A percentile compares a stretch with the other conserved stretches of the same genome.
phyloP scores from a whole-genome alignment of 805 yeast species.

The Suhomyces sp. region DNA sequence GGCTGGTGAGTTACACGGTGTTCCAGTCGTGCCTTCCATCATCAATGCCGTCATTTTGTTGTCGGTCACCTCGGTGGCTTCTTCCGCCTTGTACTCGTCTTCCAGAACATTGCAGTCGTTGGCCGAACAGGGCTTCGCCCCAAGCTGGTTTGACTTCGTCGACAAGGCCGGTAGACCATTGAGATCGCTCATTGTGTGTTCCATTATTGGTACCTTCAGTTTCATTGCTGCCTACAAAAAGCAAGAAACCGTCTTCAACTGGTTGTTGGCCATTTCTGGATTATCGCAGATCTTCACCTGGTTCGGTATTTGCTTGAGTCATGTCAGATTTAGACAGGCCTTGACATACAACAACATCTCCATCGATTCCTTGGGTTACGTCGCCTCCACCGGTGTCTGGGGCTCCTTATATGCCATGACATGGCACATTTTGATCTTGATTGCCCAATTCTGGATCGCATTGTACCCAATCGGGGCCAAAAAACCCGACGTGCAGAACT shows the following conservation, averaged over 20 bases:
- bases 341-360: slow-evolving; percentile 30
- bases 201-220: slow-evolving; percentile 35
- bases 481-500: slow-evolving; percentile 24
- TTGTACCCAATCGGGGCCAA: slow-evolving; percentile 34
- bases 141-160: slow-evolving; percentile 35
- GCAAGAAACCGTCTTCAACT: slow-evolving; percentile 37
- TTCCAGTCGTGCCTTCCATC: slow-evolving; percentile 38
- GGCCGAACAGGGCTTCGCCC: slow-evolving; percentile 43
- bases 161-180: slow-evolving; percentile 42
- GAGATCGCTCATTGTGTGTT: slow-evolving; percentile 32
- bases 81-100: slow-evolving; percentile 41
- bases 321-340: slow-evolving; percentile 39
- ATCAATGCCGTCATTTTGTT: slow-evolving; percentile 41
- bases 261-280: slow-evolving; percentile 43
- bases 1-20: slow-evolving; percentile 41
- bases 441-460: slow-evolving; percentile 46
- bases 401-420: slow-evolving; percentile 37
- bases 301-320: slow-evolving; percentile 40
- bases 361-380: slow-evolving; percentile 29
- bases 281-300: slow-evolving; percentile 43
- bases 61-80: slow-evolving; percentile 42
- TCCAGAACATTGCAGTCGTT: slow-evolving; percentile 43
- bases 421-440: slow-evolving; percentile 32
- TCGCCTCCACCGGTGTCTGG: slow-evolving; percentile 37
- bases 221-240: slow-evolving; percentile 42